These are phyloP conservation scores for Trichophyton schoenleinii DNA, from an alignment of 2,329 filamentous ascomycete genomes.

Conservation along the genomic window DNA sequence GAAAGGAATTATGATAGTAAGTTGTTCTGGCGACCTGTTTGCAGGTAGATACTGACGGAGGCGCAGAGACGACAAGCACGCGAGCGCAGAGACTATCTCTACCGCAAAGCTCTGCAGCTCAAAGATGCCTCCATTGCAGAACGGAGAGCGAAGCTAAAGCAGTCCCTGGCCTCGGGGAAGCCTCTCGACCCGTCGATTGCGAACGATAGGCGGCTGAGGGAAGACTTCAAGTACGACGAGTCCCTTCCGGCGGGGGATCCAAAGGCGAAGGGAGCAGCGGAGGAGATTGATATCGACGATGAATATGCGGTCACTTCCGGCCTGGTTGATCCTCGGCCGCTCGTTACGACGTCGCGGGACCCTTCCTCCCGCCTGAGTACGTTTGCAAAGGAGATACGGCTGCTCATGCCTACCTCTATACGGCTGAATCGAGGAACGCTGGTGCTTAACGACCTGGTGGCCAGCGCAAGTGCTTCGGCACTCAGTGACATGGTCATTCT, in stretches of 20 bases:
- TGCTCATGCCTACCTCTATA: slow-evolving; percentile 73
- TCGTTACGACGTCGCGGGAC: slow-evolving; percentile 83
- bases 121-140: slow-evolving; percentile 86
- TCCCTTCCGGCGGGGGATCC: slow-evolving; percentile 51
- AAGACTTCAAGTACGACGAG: slow-evolving; percentile 91
- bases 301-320: slow-evolving; percentile 89
- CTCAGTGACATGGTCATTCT: slow-evolving; percentile 76
- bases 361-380: slow-evolving; percentile 73
- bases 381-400: slow-evolving; percentile 82
- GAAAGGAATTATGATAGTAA: background rate
- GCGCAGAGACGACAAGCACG: slow-evolving; percentile 57
- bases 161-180: slow-evolving; percentile 78
- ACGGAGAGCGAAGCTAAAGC: slow-evolving; percentile 75
- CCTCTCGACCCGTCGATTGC: slow-evolving; percentile 70
- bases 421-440: slow-evolving; percentile 85
- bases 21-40: background rate
- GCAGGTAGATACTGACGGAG: background rate
- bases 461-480: slow-evolving; percentile 65
- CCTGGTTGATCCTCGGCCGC: slow-evolving; percentile 72
- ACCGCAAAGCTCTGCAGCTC: slow-evolving; percentile 73
- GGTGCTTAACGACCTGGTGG: slow-evolving; percentile 72
- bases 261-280: slow-evolving; percentile 66
- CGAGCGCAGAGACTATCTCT: slow-evolving; percentile 76
- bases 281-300: slow-evolving; percentile 73
- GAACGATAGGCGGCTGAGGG: slow-evolving; percentile 69